These are phyloP conservation scores for Hordeum marinum DNA, from an alignment of 176 grass and related monocot species.

Conservation along the genomic window DNA sequence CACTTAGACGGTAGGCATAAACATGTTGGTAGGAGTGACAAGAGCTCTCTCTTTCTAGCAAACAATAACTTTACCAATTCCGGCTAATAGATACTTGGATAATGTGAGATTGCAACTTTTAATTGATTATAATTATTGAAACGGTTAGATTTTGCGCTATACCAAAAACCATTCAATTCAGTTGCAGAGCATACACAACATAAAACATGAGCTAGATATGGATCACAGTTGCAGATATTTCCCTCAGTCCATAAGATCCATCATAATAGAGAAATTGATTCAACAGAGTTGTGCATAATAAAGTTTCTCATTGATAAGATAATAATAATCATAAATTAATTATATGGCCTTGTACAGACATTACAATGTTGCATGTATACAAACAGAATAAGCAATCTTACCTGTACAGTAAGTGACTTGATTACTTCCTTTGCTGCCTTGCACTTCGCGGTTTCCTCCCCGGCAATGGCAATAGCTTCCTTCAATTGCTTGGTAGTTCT, in stretches of 20 bases:
- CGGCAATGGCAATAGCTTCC: constrained; percentile 80
- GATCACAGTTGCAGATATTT: background rate
- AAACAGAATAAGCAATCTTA: constrained; percentile 30
- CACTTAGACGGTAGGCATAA: constrained; percentile 1
- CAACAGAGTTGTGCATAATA: background rate
- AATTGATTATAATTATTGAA: background rate
- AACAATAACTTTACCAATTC: background rate
- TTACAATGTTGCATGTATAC: background rate
- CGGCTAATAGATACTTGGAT: constrained; percentile 9
- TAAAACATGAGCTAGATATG: background rate
- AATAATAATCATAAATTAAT: background rate
- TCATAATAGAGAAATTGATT: background rate
- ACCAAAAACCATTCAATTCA: background rate
- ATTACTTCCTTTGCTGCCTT: constrained; percentile 96
- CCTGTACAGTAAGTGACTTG: constrained; percentile 87
- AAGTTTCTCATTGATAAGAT: background rate
- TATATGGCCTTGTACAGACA: background rate
- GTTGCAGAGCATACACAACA: background rate
- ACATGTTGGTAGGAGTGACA: background rate
- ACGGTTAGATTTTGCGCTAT: background rate
- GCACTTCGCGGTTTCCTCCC: constrained; percentile 87
- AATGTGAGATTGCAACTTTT: background rate
- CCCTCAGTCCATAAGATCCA: background rate
- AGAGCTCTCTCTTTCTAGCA: background rate
- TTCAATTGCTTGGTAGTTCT: constrained; percentile 85